Conservation (phyloP, 352 stramenopile species). For the Ophiocytium majus region DNA sequence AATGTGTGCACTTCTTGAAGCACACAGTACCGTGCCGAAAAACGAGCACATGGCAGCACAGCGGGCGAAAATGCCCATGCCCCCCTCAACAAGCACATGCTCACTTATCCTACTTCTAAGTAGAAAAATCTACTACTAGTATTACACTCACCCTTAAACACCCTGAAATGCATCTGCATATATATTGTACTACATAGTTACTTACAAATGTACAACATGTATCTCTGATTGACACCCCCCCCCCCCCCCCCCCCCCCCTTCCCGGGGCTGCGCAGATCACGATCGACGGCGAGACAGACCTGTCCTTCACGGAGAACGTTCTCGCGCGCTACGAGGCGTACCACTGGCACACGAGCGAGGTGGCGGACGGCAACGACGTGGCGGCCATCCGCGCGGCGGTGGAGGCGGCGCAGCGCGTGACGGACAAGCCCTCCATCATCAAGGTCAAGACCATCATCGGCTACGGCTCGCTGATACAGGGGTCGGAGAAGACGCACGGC, state of each 20-base stretch:
- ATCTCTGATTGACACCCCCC: not conserved
- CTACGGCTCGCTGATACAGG: slow-evolving; percentile 82
- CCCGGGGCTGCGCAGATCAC: slow-evolving; percentile 78
- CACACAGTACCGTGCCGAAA: too few relatives aligned
- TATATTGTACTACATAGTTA: not conserved
- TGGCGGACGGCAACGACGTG: slow-evolving; percentile 91
- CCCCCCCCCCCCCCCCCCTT: too few relatives aligned
- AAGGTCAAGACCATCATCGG: slow-evolving; percentile 96
- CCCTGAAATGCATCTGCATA: too few relatives aligned
- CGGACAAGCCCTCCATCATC: slow-evolving; percentile 96
- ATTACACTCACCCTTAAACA: too few relatives aligned
- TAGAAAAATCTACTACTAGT: too few relatives aligned
- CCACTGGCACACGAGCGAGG: slow-evolving; percentile 91
- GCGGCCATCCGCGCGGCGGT: slow-evolving; percentile 87
- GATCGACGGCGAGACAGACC: slow-evolving; percentile 91
- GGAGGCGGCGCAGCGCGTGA: slow-evolving; percentile 84
- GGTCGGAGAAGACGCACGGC: slow-evolving; percentile 88
- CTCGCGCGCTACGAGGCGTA: slow-evolving; percentile 95
- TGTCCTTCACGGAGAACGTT: slow-evolving; percentile 98
- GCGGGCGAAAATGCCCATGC: too few relatives aligned
- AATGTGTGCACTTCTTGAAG: too few relatives aligned
- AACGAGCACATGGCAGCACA: too few relatives aligned
- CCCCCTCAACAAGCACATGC: too few relatives aligned
- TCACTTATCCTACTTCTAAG: too few relatives aligned
- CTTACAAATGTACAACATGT: not conserved